phyloP scores from a whole-genome alignment of 129 eudicot genomes.

The Flaveria brownii region DNA sequence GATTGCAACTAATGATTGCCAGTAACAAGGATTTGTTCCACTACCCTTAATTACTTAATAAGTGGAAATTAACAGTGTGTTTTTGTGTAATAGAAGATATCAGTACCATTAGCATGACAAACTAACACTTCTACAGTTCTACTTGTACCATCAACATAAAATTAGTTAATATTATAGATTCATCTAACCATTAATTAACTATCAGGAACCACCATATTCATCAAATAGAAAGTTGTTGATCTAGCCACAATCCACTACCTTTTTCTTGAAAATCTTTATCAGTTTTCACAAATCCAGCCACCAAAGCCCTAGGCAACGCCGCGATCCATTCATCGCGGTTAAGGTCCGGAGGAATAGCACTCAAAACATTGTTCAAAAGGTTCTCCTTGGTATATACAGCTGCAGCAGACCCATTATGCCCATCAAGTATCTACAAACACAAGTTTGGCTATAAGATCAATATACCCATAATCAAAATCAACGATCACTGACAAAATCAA shows the following conservation, averaged over 20 bases:
- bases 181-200: neutral
- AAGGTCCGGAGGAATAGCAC: slow-evolving; percentile 85
- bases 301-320: slow-evolving; percentile 93
- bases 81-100: neutral
- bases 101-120: neutral
- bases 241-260: slow-evolving; percentile 46
- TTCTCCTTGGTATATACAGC: slow-evolving; percentile 93
- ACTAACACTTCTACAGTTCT: neutral
- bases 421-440: slow-evolving; percentile 82
- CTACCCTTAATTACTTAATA: neutral
- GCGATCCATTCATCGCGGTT: slow-evolving; percentile 89
- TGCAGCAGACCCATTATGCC: slow-evolving; percentile 94
- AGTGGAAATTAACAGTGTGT: neutral
- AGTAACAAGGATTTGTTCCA: neutral
- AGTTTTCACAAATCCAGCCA: slow-evolving; percentile 94
- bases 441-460: slow-evolving; percentile 12
- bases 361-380: slow-evolving; percentile 73
- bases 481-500: neutral
- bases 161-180: neutral
- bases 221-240: neutral
- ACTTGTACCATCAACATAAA: neutral
- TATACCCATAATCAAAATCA: neutral
- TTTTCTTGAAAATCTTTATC: slow-evolving; percentile 92
- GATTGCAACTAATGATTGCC: neutral
- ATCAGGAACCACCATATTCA: slow-evolving; percentile 16